A percentile compares a stretch with the other conserved stretches of the same genome.
These are phyloP conservation scores for Russula ochroleuca DNA, from an alignment of 768 basidiomycete species.

Conservation along the genomic window DNA sequence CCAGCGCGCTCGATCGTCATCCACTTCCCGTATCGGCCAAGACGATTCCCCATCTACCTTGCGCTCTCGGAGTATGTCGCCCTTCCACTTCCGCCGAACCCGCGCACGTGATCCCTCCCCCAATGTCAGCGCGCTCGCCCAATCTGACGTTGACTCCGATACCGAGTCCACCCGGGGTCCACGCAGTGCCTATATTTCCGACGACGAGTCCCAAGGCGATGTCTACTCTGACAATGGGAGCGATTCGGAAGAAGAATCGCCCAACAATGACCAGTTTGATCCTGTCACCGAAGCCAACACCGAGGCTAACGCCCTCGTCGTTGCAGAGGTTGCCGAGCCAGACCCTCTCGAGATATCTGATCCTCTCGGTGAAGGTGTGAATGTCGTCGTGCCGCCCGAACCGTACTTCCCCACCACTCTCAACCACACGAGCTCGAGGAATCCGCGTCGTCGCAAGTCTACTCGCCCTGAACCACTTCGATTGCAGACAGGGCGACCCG, in stretches of 20 bases:
- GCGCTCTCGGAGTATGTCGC: conserved; percentile 73
- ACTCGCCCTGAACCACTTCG: conserved; percentile 61
- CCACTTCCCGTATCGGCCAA: conserved; percentile 39
- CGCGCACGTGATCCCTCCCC: conserved; percentile 54
- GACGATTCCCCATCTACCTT: conserved; percentile 36
- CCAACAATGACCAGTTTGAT: conserved; percentile 65
- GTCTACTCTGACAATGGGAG: conserved; percentile 49
- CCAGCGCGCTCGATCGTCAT: conserved; percentile 37
- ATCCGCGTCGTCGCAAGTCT: conserved; percentile 54
- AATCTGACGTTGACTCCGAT: conserved; percentile 61
- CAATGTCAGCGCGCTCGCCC: conserved; percentile 47
- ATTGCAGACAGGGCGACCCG: conserved; percentile 66
- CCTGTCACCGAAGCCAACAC: conserved; percentile 84
- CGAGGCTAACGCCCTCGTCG: conserved; percentile 68
- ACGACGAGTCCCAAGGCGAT: conserved; percentile 48
- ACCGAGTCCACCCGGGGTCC: conserved; percentile 49
- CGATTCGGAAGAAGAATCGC: conserved; percentile 55
- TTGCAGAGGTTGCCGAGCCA: conserved; percentile 47
- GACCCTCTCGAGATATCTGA: conserved; percentile 57
- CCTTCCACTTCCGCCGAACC: conserved; percentile 70
- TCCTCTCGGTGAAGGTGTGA: conserved; percentile 88
- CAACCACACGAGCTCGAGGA: conserved; percentile 40
- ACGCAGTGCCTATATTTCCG: conserved; percentile 65
- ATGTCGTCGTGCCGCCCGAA: conserved; percentile 78
- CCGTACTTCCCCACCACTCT: conserved; percentile 77